Conservation (phyloP, 192 early-diverging fungal genomes). For the Linnemannia hyalina region DNA sequence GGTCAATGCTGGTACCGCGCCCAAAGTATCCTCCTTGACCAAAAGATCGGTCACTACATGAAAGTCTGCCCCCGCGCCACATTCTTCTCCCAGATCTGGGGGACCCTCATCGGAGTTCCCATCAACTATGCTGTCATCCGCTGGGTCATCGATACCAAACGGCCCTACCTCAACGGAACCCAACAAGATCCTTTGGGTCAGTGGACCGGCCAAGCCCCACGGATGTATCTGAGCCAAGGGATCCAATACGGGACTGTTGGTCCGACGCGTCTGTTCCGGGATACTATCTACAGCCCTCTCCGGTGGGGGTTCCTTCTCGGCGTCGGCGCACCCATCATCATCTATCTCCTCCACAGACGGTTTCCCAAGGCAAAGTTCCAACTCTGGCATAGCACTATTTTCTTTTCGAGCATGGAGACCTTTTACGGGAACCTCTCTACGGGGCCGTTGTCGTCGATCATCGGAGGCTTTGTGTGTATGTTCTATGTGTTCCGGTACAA, state of each 20-base stretch:
- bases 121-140: conserved; percentile 58
- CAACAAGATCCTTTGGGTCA: conserved; percentile 60
- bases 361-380: conserved; percentile 59
- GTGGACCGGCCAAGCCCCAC: conserved; percentile 51
- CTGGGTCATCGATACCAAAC: conserved; percentile 60
- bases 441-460: conserved; percentile 51
- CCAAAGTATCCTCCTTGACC: conserved; percentile 54
- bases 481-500: conserved; percentile 60
- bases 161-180: conserved; percentile 58
- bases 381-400: conserved; percentile 59
- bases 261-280: conserved; percentile 47
- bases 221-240: conserved; percentile 49
- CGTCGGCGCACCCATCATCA: conserved; percentile 34
- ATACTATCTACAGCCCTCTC: conserved; percentile 54
- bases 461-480: conserved; percentile 60
- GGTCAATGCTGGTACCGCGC: conserved; percentile 62
- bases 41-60: conserved; percentile 58
- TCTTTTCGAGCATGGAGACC: conserved; percentile 58
- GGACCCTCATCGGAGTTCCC: conserved; percentile 55
- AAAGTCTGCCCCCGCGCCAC: conserved; percentile 54
- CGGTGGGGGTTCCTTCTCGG: conserved; percentile 61
- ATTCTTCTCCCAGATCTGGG: conserved; percentile 56
- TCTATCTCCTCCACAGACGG: conserved; percentile 57
- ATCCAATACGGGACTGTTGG: conserved; percentile 56
- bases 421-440: conserved; percentile 60